These are phyloP conservation scores for Gossypium lobatum DNA, from an alignment of 441 rosid genomes.

Conservation along the genomic window DNA sequence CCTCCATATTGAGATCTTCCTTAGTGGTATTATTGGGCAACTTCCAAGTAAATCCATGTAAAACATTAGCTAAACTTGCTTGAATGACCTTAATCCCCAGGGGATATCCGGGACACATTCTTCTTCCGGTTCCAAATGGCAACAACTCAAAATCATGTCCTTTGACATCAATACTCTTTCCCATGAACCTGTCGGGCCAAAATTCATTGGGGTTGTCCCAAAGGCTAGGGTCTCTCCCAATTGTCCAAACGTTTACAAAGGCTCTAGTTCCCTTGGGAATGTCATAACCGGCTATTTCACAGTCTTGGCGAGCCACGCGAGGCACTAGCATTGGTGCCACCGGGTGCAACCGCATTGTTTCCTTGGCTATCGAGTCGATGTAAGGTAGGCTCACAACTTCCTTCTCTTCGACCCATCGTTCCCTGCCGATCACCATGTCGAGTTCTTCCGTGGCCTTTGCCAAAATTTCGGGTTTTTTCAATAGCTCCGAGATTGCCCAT, in stretches of 20 bases:
- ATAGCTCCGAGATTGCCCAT: slow-evolving; percentile 36
- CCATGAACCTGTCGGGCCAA: slow-evolving; percentile 33
- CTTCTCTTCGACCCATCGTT: slow-evolving; percentile 30
- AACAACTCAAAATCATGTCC: slow-evolving; percentile 34
- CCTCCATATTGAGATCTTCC: slow-evolving; percentile 49
- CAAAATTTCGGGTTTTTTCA: slow-evolving; percentile 31
- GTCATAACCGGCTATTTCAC: slow-evolving; percentile 29
- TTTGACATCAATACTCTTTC: slow-evolving; percentile 25
- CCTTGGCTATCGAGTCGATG: slow-evolving; percentile 30
- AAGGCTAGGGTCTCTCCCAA: slow-evolving; percentile 30
- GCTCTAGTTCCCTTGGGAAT: slow-evolving; percentile 26
- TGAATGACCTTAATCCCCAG: slow-evolving; percentile 38
- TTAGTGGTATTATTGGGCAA: slow-evolving; percentile 18
- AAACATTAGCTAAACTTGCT: slow-evolving; percentile 32
- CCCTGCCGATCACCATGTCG: slow-evolving; percentile 30
- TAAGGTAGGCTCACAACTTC: slow-evolving; percentile 31
- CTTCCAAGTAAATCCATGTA: slow-evolving; percentile 42
- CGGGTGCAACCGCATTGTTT: slow-evolving; percentile 39
- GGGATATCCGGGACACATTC: slow-evolving; percentile 43
- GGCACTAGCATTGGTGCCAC: slow-evolving; percentile 38
- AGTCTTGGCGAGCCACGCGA: slow-evolving; percentile 22
- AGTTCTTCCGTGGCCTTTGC: slow-evolving; percentile 33
- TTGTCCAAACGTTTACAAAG: slow-evolving; percentile 28
- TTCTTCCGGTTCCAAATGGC: slow-evolving; percentile 40
- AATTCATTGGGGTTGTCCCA: slow-evolving; percentile 33